These are phyloP conservation scores for Dioscorea cayenensis DNA, from an alignment of 116 monocot species.

Conservation along the genomic window DNA sequence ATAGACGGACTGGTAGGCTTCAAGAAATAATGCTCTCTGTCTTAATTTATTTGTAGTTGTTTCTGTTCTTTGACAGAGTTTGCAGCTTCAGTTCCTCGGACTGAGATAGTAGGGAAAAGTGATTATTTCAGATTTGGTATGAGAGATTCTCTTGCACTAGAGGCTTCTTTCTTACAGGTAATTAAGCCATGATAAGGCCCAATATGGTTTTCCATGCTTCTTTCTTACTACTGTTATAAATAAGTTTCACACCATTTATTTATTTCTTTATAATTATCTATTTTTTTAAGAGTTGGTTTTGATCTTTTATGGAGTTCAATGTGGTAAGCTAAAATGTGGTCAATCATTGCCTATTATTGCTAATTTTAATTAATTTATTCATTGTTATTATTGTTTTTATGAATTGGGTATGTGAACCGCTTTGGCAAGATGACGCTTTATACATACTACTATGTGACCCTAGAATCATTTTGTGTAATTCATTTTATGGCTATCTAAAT, in stretches of 20 bases:
- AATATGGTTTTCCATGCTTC: background rate
- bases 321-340: too few species aligned
- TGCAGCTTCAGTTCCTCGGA: conserved; percentile 79
- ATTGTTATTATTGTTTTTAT: too few species aligned
- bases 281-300: background rate
- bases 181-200: background rate
- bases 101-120: conserved; percentile 85
- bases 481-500: too few species aligned
- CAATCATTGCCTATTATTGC: too few species aligned
- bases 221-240: too few species aligned
- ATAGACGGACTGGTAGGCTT: background rate
- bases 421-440: too few species aligned
- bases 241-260: background rate
- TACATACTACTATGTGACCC: too few species aligned
- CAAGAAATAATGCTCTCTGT: background rate
- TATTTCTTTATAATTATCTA: background rate
- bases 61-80: conserved; percentile 50
- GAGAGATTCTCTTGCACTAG: conserved; percentile 95
- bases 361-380: too few species aligned
- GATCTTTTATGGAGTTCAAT: too few species aligned
- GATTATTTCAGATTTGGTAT: conserved; percentile 92
- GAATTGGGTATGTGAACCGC: too few species aligned
- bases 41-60: background rate
- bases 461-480: too few species aligned
- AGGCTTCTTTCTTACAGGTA: conserved; percentile 96